A percentile compares a stretch with the other conserved stretches of the same genome.
Evolutionary conservation across 73 alveolate species (phyloP).

Genomic region (Diophrys sp.): DNA sequence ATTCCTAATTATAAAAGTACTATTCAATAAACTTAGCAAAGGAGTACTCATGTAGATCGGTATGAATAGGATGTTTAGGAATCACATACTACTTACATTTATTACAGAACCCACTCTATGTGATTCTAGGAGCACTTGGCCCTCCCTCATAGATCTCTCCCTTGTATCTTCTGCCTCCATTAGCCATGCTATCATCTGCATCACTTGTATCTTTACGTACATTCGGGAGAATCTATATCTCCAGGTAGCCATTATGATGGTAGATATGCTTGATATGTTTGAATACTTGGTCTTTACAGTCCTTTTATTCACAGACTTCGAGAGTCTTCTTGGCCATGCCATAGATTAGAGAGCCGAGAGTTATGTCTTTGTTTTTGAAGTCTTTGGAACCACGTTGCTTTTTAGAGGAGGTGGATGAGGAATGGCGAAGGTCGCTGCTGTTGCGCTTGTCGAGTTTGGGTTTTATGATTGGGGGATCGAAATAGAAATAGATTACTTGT

Average conservation of each 20-base stretch:
- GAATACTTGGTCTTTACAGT: slow-evolving; percentile 36
- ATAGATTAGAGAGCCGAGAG: slow-evolving; percentile 21
- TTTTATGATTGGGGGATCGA: slow-evolving; percentile 21
- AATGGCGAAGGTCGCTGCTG: no score
- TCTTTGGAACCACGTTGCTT: slow-evolving; percentile 33
- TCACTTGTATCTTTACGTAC: slow-evolving; percentile 2
- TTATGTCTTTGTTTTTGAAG: slow-evolving; percentile 31
- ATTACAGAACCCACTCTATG: neutral
- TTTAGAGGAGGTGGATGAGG: no score
- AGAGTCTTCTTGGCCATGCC: neutral
- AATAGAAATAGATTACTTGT: neutral
- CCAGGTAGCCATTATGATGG: slow-evolving; percentile 50
- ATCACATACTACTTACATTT: neutral
- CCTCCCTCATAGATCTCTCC: slow-evolving; percentile 6
- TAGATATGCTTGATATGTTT: slow-evolving; percentile 43
- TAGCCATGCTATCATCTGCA: neutral
- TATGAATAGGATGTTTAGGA: neutral
- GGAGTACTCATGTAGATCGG: slow-evolving; percentile 28
- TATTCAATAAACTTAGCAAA: slow-evolving; percentile 26
- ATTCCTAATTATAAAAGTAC: slow-evolving; percentile 27
- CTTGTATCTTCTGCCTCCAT: slow-evolving; percentile 16
- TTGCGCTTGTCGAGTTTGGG: slow-evolving; percentile 34
- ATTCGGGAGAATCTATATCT: slow-evolving; percentile 17
- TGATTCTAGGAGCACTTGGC: neutral
- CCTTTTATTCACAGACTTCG: slow-evolving; percentile 29